phyloP scores from a whole-genome alignment of 345 rosid species.

The Eucalyptus albens region DNA sequence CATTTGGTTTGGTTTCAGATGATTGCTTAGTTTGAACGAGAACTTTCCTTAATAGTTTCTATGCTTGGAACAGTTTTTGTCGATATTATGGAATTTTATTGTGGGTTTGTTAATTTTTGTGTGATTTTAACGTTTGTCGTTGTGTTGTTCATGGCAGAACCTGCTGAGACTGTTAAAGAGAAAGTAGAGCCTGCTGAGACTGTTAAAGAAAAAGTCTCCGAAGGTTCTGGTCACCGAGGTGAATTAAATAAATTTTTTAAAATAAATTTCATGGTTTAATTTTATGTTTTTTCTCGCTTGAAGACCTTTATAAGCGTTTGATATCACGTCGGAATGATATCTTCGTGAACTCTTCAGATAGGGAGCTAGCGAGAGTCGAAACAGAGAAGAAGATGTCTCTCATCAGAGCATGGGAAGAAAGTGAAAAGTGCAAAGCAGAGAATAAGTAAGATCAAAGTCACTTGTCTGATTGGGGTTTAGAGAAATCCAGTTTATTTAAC shows the following conservation, averaged over 20 bases:
- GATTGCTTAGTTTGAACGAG: neutral
- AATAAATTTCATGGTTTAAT: neutral
- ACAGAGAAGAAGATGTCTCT: conserved; percentile 69
- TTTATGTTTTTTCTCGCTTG: neutral
- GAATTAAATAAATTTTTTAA: neutral
- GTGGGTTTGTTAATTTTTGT: neutral
- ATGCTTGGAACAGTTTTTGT: neutral
- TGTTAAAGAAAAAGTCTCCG: conserved; percentile 15
- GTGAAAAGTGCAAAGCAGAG: conserved; percentile 84
- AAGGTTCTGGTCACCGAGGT: conserved; percentile 53
- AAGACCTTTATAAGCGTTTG: neutral
- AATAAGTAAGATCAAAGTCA: conserved; percentile 43
- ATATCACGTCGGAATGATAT: neutral
- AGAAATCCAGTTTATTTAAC: neutral
- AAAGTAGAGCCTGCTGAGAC: conserved; percentile 35
- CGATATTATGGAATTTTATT: neutral
- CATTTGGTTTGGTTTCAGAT: neutral
- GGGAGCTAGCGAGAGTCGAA: conserved; percentile 64
- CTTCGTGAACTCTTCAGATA: conserved; percentile 26
- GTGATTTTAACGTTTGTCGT: neutral
- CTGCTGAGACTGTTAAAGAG: conserved; percentile 16
- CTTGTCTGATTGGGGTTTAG: neutral
- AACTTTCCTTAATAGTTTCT: neutral
- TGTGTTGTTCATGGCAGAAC: conserved; percentile 14
- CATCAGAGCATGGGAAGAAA: conserved; percentile 93